These are phyloP conservation scores for Chloropicon primus DNA, from an alignment of 139 green algal genomes.

Conservation along the genomic window DNA sequence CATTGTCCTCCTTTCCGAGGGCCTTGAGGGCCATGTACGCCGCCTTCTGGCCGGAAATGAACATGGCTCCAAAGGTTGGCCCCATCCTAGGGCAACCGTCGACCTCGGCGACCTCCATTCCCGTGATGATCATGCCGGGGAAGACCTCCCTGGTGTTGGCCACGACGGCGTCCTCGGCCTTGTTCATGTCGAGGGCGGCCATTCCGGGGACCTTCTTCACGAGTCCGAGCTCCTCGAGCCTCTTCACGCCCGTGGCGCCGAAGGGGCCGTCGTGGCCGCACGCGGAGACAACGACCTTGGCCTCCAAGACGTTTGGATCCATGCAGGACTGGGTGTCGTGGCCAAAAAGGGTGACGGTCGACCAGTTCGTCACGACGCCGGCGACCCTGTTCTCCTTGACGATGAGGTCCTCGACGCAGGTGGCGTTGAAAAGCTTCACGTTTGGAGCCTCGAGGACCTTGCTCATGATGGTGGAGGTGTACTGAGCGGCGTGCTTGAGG, in stretches of 20 bases:
- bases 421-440: constrained; percentile 97
- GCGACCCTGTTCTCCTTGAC: constrained; percentile 33
- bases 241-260: constrained; percentile 80
- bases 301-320: constrained; percentile 71
- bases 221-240: constrained; percentile 76
- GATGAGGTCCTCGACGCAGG: constrained; percentile 42
- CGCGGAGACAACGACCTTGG: constrained; percentile 79
- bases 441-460: constrained; percentile 78
- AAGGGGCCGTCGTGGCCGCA: constrained; percentile 93
- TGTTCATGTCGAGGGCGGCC: constrained; percentile 94
- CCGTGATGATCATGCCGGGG: constrained; percentile 84
- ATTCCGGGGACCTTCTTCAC: constrained; percentile 69
- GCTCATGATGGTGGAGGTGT: constrained; percentile 87
- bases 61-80: constrained; percentile 94
- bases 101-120: constrained; percentile 82
- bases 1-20: constrained; percentile 23
- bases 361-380: constrained; percentile 96
- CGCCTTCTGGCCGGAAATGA: constrained; percentile 79
- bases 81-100: constrained; percentile 79
- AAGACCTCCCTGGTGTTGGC: constrained; percentile 72
- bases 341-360: constrained; percentile 80
- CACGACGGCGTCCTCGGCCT: constrained; percentile 79
- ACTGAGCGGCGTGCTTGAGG: constrained; percentile 84
- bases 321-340: constrained; percentile 95
- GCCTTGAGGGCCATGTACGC: constrained; percentile 74